Base-by-base conservation (phyloP, 2,329 filamentous ascomycete species). In the Penicillium freii region DNA sequence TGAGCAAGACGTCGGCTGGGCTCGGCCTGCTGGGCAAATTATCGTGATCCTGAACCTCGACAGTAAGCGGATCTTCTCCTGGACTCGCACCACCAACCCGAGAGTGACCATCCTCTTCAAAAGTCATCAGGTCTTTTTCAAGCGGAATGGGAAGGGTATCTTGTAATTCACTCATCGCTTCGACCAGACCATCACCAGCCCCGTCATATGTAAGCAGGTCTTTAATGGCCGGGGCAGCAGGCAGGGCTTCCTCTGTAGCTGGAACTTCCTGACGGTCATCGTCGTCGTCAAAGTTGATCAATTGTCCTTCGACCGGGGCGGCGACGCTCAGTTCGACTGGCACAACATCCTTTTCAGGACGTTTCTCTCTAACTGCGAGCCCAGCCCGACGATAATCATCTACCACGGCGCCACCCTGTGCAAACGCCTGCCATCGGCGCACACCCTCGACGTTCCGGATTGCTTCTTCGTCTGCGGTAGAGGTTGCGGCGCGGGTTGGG, bases 311-410 rank as follows among this genome's bases (percentile, higher is more conserved):
- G 3, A 19, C 17, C 25, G 42, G 42, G n/a, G 15, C 7, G 21
- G 6, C n/a, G 3, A 21, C n/a, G 8, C 23, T 13, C 19, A 13
- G 15, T 8, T 19, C 4, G 5, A 51, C 36, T 11, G 25, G 5
- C 1, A 10, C 5, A 13, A 19, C n/a, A 10, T 29, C 38, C n/a
- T 31, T 4, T 25, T 5, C 15, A 9, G 15, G n/a, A n/a, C 9
- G 38, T 6, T 17, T 9, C 4, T 5, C 48, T 4, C 27, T 1
- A 51, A 34, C 8, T 1, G 4, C 1, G 0, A 42, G 15, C 4
- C 45, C 21, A 13, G 52, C 52, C 17, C 52, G 44, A 6, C 36
- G 44, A n/a, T 50, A 21, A 21, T 50, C 52, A 27, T 50, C 52
- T 5, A 21, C 3, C 7, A 29, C 11, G 3, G 36, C 52, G 7